Evolutionary conservation across 2,329 filamentous ascomycete species (phyloP).

Genomic region (Diaporthe eres): DNA sequence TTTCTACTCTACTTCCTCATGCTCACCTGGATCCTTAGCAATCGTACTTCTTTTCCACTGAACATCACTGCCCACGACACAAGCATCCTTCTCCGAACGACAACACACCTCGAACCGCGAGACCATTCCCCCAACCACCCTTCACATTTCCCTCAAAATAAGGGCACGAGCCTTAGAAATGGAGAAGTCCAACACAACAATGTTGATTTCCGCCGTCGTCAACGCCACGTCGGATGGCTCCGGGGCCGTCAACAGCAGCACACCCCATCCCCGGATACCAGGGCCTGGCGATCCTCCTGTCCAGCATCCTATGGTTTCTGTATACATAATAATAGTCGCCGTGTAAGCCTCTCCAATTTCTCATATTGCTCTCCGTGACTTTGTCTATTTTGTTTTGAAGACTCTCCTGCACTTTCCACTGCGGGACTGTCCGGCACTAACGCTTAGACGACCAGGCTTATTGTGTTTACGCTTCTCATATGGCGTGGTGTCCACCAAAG

Average conservation of each 20-base stretch:
- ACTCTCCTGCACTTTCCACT: neutral
- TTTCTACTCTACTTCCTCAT: neutral
- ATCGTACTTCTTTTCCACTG: neutral
- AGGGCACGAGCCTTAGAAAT: neutral
- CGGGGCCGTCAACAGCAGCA: neutral
- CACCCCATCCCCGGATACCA: neutral
- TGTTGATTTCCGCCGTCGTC: neutral
- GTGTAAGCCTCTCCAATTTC: neutral
- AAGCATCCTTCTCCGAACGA: neutral
- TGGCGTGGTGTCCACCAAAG: neutral
- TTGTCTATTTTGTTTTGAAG: neutral
- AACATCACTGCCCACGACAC: too few species aligned
- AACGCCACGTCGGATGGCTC: neutral
- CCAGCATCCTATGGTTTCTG: neutral
- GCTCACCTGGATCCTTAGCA: neutral
- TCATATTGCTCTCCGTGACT: neutral
- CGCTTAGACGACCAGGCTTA: neutral
- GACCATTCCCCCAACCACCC: neutral
- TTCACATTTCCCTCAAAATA: too few species aligned
- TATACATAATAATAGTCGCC: neutral
- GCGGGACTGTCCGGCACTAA: neutral
- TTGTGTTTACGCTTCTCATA: neutral
- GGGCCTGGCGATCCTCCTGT: neutral
- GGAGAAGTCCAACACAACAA: neutral
- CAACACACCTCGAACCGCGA: neutral